Base-by-base conservation (phyloP, 192 early-diverging fungal genomes). In the Coemansia sp. region DNA sequence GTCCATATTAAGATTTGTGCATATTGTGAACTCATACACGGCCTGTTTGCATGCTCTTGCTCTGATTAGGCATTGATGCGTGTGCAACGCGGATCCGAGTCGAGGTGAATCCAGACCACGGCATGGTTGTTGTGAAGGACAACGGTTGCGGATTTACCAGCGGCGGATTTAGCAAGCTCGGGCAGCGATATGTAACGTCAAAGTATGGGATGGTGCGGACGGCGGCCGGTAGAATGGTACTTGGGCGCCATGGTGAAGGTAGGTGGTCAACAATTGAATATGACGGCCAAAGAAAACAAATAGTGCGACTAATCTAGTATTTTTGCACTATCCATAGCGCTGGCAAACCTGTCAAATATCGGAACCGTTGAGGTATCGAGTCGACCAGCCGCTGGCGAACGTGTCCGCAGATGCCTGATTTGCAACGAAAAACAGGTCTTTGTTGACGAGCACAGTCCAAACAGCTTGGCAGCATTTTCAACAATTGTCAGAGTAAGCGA, bases 281-380 rank as follows among this genome's bases (percentile, higher is more conserved):
- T 29, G 28, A 8, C 28, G 4, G 28, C 28, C 28, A 8, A 3
- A 29, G 28, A 29, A 8, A 3, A 29, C 28, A 29, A 3, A 29
- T 8, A 29, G 3, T 3, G n/a, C n/a, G n/a, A n/a, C n/a, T n/a
- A n/a, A n/a, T n/a, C n/a, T 36, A 39, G 15, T n/a, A 14, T 8
- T 17, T 2, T 20, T 9, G 7, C 8, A 47, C 45, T 47, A 47
- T 5, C 8, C 29, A 10, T 58, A 73, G 66, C 73, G 0, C 44
- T 75, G 35, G 72, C 72, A 22, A 68, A 48, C 42, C 68, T 75
- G 17, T 75, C 73, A 2, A 56, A 41, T n/a, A 30, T 75, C 34
- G 66, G 61, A 5, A 21, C 46, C 2, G 53, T 75, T 29, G 54
- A 64, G 5, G 30, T 69, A n/a, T 31, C 44, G 47, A 69, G 62